A percentile compares a stretch with the other conserved stretches of the same genome.
Conservation (phyloP, 345 rosid genomes). For the Rhizophora apiculata region DNA sequence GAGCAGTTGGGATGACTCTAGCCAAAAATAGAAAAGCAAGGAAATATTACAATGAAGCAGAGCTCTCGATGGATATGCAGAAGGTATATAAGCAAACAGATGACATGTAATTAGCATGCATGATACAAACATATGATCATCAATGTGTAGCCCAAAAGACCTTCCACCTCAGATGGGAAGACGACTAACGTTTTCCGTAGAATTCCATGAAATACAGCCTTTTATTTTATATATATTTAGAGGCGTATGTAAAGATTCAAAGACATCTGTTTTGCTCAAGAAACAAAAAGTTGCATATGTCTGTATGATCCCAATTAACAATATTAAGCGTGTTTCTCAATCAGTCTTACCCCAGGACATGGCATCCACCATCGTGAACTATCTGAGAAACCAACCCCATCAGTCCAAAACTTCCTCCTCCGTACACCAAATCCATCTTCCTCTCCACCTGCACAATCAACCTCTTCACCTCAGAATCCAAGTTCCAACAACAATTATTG, state of each 20-base stretch:
- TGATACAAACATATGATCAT: neutral
- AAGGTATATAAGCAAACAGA: neutral
- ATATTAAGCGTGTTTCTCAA: no score
- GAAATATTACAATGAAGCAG: neutral
- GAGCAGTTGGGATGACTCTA: constrained; percentile 40
- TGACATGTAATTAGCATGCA: neutral
- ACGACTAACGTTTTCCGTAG: no score
- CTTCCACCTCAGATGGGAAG: no score
- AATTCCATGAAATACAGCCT: no score
- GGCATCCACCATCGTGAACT: constrained; percentile 35
- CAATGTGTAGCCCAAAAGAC: no score
- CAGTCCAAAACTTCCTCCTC: constrained; percentile 43
- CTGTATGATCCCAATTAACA: no score
- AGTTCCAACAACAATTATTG: neutral
- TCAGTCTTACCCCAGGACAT: constrained; percentile 35
- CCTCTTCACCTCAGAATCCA: neutral
- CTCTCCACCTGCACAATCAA: constrained; percentile 30
- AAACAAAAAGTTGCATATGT: no score
- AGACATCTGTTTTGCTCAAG: no score
- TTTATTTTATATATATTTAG: no score
- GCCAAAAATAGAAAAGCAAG: neutral
- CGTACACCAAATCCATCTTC: constrained; percentile 37
- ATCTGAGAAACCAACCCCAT: constrained; percentile 42
- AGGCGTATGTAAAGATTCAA: no score
- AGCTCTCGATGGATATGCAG: no score